phyloP scores from a whole-genome alignment of 768 basidiomycete species.

The Cyclocybe cylindracea region DNA sequence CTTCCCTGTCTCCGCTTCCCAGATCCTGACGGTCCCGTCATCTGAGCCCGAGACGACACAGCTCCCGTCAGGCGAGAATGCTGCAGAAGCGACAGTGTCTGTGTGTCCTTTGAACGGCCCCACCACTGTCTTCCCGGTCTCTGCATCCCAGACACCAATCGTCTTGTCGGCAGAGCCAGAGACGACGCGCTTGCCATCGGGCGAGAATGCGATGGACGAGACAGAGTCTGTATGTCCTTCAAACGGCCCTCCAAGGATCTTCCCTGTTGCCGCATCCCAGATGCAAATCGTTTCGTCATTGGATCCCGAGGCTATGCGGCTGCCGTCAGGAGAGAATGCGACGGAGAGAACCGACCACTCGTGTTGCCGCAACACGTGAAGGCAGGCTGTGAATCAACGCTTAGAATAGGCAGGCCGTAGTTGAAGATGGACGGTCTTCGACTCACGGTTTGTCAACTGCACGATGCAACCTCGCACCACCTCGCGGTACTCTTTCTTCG shows the following conservation, averaged over 20 bases:
- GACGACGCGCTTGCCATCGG: no score
- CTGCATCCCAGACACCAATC: slow-evolving; percentile 1
- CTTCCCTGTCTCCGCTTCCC: slow-evolving; percentile 6
- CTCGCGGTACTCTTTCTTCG: no score
- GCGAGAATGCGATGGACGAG: no score
- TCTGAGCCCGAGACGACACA: slow-evolving; percentile 7
- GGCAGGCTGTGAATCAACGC: no score
- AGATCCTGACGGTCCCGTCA: slow-evolving; percentile 4
- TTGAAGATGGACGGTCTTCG: no score
- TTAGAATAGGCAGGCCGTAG: no score
- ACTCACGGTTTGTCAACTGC: no score
- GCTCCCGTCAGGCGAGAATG: slow-evolving; percentile 11
- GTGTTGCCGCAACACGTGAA: no score
- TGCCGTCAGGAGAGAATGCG: no score
- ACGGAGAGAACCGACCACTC: no score
- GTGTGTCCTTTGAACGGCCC: slow-evolving; percentile 1
- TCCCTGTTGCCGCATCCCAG: not conserved
- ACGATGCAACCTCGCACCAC: no score
- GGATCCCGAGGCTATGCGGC: not conserved
- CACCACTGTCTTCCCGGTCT: not conserved
- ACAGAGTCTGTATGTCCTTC: not conserved
- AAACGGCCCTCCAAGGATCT: not conserved
- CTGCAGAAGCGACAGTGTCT: slow-evolving; percentile 1
- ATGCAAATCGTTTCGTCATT: not conserved
- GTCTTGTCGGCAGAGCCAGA: not conserved